Evolutionary conservation across 2,329 filamentous ascomycete genomes (phyloP), one percentile per base, ranked within the genome.

Genomic region (Basipetospora chlamydospora): DNA sequence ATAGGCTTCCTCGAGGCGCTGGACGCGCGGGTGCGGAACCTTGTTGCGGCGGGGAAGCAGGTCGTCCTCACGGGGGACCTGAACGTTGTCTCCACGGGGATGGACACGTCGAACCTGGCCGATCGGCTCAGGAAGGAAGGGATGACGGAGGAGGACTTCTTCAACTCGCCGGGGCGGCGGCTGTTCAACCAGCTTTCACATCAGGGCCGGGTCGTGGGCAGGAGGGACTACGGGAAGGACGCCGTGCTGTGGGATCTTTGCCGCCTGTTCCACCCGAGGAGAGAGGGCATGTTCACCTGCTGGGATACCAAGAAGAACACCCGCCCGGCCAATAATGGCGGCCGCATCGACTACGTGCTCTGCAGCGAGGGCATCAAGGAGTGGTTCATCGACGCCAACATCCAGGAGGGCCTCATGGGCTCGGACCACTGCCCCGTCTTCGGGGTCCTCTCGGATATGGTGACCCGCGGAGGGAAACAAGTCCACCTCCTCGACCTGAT

Each of bases 381-480:
- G 35, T 95, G 87, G 85, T 81, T 94, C 48, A 64, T 61, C 18
- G 73, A 77, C 29, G 73, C 84, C 6, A 77, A 95, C 48, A 96
- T 96, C 22, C 90, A 96, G 53, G 85, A 94, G 56, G 87, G 87
- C 0, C 61, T 96, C 16, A 80, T 93, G 69, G 90, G 90, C 0
- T 96, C 88, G 2, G 90, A 98, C 51, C 90, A 98, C 55, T 98
- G 90, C 48, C 90, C 90, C 0, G 88, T 96, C 1, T 96, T 80
- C 53, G 85, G 78, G 1, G 67, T 70, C 3, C 63, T 92, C 17
- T 73, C 77, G 13, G 73, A 87, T 25, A 61, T 50, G 3, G 70
- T 94, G 2, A 48, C 50, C 0, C 45, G 69, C 5, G 55, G 65
- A 11, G 67, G 61, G 1, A 48, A 60, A 30, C 55, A 70, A 31